Evolutionary conservation across 2,329 filamentous ascomycete species (phyloP), one percentile per base, ranked within the genome.

Genomic region (Fusarium nanum): DNA sequence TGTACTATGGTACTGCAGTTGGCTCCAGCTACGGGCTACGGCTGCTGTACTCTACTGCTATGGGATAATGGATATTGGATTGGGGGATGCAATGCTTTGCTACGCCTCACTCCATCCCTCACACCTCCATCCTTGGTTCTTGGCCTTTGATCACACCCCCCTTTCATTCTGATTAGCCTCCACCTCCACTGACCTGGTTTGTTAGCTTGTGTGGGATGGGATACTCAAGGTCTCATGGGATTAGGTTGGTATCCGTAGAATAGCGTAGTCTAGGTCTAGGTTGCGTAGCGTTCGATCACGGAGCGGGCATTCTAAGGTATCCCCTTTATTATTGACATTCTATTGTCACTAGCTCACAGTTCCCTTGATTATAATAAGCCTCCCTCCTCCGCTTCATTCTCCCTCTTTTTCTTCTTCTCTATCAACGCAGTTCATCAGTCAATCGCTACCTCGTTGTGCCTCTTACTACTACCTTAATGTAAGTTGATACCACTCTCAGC

Each of bases 351-450:
- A 54, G 63, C 55, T 66, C 42, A 52, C 55, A 34, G 50, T 56
- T 64, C 64, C 68, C 59, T 70, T 71, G 41, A 68, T 71, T 71
- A 71, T 71, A 71, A 71, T 68, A 74, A 70, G 68, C 65, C 68
- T 67, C 61, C 45, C 56, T 68, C 70, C 55, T 56, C 54, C 62
- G 55, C 59, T 32, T 22, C 37, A 55, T n/a, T 60, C 47, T 58
- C 45, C 23, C 45, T 53, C 56, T 25, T 60, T 60, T 30, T 45
- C 47, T 68, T 65, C 44, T 47, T 71, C 68, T 71, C 59, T 34
- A 71, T 68, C 68, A 71, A 71, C 68, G 68, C 57, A 59, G 56
- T 52, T 52, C 46, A 60, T 64, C 64, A 67, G 68, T 71, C 68
- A 71, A 71, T 71, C 61, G 27, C 57, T 64, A 71, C 56, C 40